Evolutionary conservation across 2,329 filamentous ascomycete genomes (phyloP), one percentile per base, ranked within the genome.

Genomic region (Arthrobotrys megalospora): DNA sequence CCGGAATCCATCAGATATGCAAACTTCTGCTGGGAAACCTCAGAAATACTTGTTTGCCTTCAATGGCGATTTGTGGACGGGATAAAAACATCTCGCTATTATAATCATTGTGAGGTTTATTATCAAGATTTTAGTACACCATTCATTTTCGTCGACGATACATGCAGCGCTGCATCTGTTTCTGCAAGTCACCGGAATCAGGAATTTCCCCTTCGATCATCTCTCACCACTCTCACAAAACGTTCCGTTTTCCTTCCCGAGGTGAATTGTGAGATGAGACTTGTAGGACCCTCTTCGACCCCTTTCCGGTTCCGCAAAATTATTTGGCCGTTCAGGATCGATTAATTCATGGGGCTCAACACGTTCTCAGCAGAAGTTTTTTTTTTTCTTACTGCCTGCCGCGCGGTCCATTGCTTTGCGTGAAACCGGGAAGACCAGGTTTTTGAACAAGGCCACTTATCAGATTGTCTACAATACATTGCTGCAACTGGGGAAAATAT

Each of bases 371-470:
- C 11, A 43, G 8, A 10, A 4, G 2, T 60, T 41, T 73, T 16
- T 19, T 58, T 19, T 53, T 45, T 28, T 19, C 38, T 58, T 36
- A n/a, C 28, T 41, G 16, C 16, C 58, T 76, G 36, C 64, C 64
- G 71, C 47, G 55, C 71, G 16, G 55, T 64, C 64, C 10, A 58
- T 63, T 47, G 45, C 63, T 76, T 48, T 70, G 72, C 65, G 63
- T 76, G 72, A 76, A 76, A 76, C 72, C 58, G 38, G 72, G 53
- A 45, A 58, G 55, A 65, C 72, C 48, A 48, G 72, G 65, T 58
- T 60, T 41, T 32, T 45, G 14, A 53, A 38, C 64, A 68, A 24
- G 64, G 28, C 52, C 34, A 48, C 53, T 64, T 53, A 68, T 76
- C 65, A 58, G 72, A 76, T 65, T 64, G 38, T 60, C 28, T 66